Evolutionary conservation across 2,329 filamentous ascomycete genomes (phyloP).

Genomic region (Clonostachys rhizophaga): DNA sequence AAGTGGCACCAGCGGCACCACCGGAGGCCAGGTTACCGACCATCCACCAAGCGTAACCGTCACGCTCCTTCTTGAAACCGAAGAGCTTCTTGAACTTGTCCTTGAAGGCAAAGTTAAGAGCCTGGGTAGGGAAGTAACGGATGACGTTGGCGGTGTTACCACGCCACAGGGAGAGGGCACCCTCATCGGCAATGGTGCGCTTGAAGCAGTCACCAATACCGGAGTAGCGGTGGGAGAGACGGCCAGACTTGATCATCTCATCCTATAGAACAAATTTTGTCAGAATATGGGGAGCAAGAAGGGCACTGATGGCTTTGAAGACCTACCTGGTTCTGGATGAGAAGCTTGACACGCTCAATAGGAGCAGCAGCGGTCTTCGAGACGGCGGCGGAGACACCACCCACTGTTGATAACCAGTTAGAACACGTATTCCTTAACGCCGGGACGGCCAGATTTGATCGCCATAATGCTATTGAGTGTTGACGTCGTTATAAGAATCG

Average conservation of each 20-base stretch:
- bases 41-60: constrained; percentile 99
- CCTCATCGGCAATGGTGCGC: constrained; percentile 85
- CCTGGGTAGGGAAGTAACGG: constrained; percentile 99
- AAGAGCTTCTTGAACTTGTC: constrained; percentile 99
- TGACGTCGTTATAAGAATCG: background rate
- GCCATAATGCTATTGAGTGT: too few species aligned
- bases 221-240: constrained; percentile 95
- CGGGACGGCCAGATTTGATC: background rate
- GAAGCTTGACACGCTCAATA: constrained; percentile 99
- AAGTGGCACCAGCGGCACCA: constrained; percentile 99
- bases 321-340: constrained; percentile 99
- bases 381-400: constrained; percentile 99
- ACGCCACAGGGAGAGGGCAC: constrained; percentile 94
- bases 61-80: constrained; percentile 99
- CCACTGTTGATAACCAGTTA: constrained; percentile 60
- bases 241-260: constrained; percentile 99
- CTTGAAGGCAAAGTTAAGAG: constrained; percentile 99
- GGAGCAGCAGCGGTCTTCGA: constrained; percentile 99
- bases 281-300: constrained; percentile 19
- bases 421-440: constrained; percentile 2
- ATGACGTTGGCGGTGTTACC: constrained; percentile 99
- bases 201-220: constrained; percentile 95
- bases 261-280: constrained; percentile 53
- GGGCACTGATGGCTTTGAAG: background rate
- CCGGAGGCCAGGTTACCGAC: constrained; percentile 98